phyloP scores from a whole-genome alignment of 1,139 yeast species.

The Taiozyma sp. region DNA sequence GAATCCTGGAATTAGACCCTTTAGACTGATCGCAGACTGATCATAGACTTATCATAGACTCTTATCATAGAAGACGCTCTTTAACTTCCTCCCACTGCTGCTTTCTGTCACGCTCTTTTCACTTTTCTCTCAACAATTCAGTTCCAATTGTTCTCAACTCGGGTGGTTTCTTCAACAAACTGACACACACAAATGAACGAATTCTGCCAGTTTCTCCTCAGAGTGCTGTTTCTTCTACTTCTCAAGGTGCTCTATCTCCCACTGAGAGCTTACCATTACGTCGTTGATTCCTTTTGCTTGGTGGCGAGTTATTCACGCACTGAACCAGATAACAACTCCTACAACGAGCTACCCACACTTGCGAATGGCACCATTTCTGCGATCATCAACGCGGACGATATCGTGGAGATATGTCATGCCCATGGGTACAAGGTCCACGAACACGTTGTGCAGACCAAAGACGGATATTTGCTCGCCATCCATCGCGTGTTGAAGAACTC shows the following conservation, averaged over 20 bases:
- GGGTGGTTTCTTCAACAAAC: no score
- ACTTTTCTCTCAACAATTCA: no score
- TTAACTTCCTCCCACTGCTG: no score
- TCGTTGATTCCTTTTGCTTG: not conserved
- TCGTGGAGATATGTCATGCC: slow-evolving; percentile 50
- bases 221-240: not conserved
- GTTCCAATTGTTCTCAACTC: no score
- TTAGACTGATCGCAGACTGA: no score
- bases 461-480: slow-evolving; percentile 43
- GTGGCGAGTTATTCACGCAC: not conserved
- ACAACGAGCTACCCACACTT: not conserved
- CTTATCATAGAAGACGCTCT: no score
- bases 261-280: not conserved
- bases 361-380: not conserved
- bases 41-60: no score
- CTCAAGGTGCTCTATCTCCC: not conserved
- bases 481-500: slow-evolving; percentile 40
- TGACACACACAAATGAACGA: not conserved
- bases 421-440: slow-evolving; percentile 62
- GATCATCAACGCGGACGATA: slow-evolving; percentile 38
- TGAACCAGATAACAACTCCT: not conserved
- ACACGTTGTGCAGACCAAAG: slow-evolving; percentile 55
- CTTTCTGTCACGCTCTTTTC: no score
- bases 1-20: not conserved
- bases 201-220: not conserved